Base-by-base conservation (phyloP, 2,329 filamentous ascomycete species). In the Stemphylium lycopersici region DNA sequence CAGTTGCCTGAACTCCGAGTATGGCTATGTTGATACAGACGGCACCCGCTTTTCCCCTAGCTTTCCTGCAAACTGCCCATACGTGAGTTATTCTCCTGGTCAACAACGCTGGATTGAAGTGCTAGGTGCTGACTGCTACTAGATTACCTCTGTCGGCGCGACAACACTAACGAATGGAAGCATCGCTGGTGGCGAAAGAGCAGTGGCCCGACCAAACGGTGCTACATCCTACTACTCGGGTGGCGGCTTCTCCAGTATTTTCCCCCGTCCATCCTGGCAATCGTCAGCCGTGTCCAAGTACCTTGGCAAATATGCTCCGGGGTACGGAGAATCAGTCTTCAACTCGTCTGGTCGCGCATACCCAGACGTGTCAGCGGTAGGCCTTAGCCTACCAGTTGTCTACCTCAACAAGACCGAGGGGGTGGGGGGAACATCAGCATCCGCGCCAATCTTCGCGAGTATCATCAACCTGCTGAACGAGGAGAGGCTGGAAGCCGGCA, bases 31-130 rank as follows among this genome's bases (percentile, higher is more conserved):
- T 5, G 54, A 58, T 3, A 52, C 41, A 10, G 44, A 52, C 1
- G 58, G 52, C 6, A 55, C 43, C 6, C 38, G 43, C 1, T 84
- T 87, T 60, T 77, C 85, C 24, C 80, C 85, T 1, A 81, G 80
- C 1, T 90, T 89, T 70, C 87, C 87, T 0, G 82, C 81, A 0
- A 81, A 81, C 1, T 90, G 87, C 59, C 87, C 86, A 0, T 89
- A 83, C 70, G 82, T 89, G 3, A 43, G 20, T 36, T 36, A 11
- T 8, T 33, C 4, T 15, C n/a, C 24, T 10, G 22, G 26, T 29
- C 26, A 29, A 29, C 26, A 29, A 29, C 6, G 26, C 26, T 6
- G 6, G 26, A 11, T 2, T 29, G 6, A 6, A 7, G 10, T 2
- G 39, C 7, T 29, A 15, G 11, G 12, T 44, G 40, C 40, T 46